phyloP scores from a whole-genome alignment of 805 yeast genomes.

The Kazachstania bromeliacearum region DNA sequence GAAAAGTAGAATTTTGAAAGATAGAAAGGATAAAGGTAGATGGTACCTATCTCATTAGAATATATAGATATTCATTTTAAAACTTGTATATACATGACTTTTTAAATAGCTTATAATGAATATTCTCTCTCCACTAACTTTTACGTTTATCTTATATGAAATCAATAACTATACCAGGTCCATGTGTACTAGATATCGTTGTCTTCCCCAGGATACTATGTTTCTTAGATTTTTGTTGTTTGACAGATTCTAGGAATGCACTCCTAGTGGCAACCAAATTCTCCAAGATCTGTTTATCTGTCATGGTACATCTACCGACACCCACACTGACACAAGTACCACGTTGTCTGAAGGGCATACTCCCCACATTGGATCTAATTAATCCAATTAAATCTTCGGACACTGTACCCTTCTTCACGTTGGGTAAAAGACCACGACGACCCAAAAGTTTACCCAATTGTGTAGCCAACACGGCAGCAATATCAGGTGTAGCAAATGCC shows the following conservation, averaged over 20 bases:
- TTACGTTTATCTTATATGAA: constrained; percentile 27
- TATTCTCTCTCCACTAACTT: too few relatives aligned
- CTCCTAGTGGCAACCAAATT: constrained; percentile 61
- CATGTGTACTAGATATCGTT: constrained; percentile 56
- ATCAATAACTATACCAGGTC: constrained; percentile 70
- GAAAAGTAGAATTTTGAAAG: constrained; percentile 69
- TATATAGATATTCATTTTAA: background rate
- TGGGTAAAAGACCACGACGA: constrained; percentile 84
- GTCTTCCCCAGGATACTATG: constrained; percentile 66
- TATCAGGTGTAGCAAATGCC: constrained; percentile 79
- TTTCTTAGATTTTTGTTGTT: constrained; percentile 48
- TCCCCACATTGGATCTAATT: constrained; percentile 50
- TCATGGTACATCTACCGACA: constrained; percentile 67
- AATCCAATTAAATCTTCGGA: constrained; percentile 49
- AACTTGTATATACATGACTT: background rate
- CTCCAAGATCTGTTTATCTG: constrained; percentile 63
- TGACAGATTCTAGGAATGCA: constrained; percentile 46
- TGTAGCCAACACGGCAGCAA: constrained; percentile 47
- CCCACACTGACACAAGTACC: constrained; percentile 49
- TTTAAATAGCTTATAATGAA: too few relatives aligned
- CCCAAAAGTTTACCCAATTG: constrained; percentile 75
- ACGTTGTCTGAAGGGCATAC: constrained; percentile 71
- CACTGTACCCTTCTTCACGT: constrained; percentile 78
- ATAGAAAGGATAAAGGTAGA: constrained; percentile 82
- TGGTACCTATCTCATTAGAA: constrained; percentile 78